A percentile compares a stretch with the other conserved stretches of the same genome.
These are phyloP conservation scores for Neonectria magnoliae DNA, from an alignment of 2,329 filamentous ascomycete genomes.

Conservation along the genomic window DNA sequence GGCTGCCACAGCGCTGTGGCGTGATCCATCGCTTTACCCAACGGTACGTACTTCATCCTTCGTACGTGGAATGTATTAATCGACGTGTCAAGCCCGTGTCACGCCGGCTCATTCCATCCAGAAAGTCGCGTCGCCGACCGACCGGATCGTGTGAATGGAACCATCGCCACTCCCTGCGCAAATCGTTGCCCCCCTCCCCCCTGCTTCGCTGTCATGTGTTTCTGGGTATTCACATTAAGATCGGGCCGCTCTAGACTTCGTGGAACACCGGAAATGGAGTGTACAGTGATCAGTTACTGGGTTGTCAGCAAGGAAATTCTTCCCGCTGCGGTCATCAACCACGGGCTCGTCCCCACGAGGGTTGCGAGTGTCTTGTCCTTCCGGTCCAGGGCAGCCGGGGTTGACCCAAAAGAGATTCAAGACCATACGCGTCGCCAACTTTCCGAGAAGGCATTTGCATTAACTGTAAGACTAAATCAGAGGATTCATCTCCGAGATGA, in stretches of 20 bases:
- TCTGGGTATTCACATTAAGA: background rate
- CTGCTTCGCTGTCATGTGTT: background rate
- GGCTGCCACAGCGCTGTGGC: background rate
- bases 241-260: background rate
- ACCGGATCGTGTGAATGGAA: background rate
- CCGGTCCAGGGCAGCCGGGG: background rate
- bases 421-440: background rate
- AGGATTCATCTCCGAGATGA: background rate
- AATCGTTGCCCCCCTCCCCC: background rate
- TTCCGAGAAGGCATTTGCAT: background rate
- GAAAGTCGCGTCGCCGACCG: constrained; percentile 1
- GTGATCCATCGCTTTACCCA: background rate
- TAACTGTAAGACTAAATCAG: background rate
- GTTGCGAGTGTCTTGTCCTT: background rate
- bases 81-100: constrained; percentile 22
- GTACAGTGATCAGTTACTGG: background rate
- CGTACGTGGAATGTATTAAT: background rate
- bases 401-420: background rate
- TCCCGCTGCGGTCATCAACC: background rate
- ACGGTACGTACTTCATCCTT: background rate
- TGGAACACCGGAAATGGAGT: background rate
- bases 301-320: background rate
- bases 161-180: background rate
- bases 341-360: background rate
- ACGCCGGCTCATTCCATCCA: constrained; percentile 5